Base-by-base conservation (phyloP, 192 early-diverging fungal species). In the Backusella parvicylindrica region DNA sequence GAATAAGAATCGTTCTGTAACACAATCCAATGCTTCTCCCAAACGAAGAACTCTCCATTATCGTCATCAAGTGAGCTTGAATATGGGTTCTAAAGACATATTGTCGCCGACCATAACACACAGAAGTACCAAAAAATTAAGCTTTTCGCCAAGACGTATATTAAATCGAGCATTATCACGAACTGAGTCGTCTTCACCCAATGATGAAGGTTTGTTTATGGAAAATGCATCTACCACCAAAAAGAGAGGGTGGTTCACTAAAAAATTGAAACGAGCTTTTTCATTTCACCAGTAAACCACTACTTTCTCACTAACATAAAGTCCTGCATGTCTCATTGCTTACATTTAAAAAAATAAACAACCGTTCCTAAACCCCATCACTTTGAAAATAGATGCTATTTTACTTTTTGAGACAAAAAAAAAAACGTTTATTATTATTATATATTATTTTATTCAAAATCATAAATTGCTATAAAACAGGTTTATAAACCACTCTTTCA, bases 111-210 rank as follows among this genome's bases (percentile, higher is more conserved):
- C n/a, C 23, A 28, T 60, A 60, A 60, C 53, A 60, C 23, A 60
- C 23, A 28, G 35, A n/a, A 33, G 33, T 26, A 13, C 21, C 33
- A 68, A 33, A 21, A 11, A 33, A 4, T 37, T 37, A 13, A 68
- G 23, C 8, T 68, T 68, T 37, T 68, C 66, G 36, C 66, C 66
- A 21, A 68, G 36, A 21, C 66, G 66, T 68, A 38, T 68, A 68
- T 68, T 68, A 68, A 33, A 38, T 68, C 66, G 66, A 37, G 66
- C 33, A 23, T 38, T 13, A 7, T 68, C 33, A 38, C 21, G 33
- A 38, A 33, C 33, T 37, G 66, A 37, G 23, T 68, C 66, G 13
- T 60, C 53, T 11, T 28, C 23, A 11, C 8, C 21, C 26, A 26
- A 9, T 13, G 9, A 21, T 37, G 38, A 33, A 21, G 38, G 33